phyloP scores from a whole-genome alignment of 202 grass and related monocot genomes.

The Cymbopogon flexuosus region DNA sequence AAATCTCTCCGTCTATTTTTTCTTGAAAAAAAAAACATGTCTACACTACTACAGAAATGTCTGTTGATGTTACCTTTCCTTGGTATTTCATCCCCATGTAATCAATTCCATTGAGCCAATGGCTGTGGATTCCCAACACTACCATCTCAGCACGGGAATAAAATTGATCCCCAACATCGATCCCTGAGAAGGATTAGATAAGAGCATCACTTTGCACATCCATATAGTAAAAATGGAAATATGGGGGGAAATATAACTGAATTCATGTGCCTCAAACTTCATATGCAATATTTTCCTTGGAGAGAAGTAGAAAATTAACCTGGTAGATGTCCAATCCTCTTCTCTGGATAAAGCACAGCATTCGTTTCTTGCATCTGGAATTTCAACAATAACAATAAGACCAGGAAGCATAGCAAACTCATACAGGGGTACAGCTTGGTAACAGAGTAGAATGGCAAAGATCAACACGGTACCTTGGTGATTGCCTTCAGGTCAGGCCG shows the following conservation, averaged over 20 bases:
- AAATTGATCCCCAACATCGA: conserved; percentile 74
- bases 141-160: conserved; percentile 92
- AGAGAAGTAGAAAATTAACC: conserved; percentile 38
- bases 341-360: conserved; percentile 56
- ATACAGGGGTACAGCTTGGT: background rate
- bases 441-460: conserved; percentile 6
- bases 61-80: conserved; percentile 40
- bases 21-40: no score
- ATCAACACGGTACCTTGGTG: conserved; percentile 39
- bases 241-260: background rate
- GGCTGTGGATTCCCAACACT: conserved; percentile 72
- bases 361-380: conserved; percentile 68
- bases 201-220: no score
- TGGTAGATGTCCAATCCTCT: conserved; percentile 62
- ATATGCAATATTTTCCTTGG: background rate
- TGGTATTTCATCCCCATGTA: conserved; percentile 68
- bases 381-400: background rate
- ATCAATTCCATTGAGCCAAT: conserved; percentile 93
- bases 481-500: conserved; percentile 86
- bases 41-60: background rate
- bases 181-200: conserved; percentile 33
- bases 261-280: background rate
- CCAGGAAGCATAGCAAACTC: background rate
- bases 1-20: background rate
- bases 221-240: no score